These are phyloP conservation scores for Saccharomyces pastorianus DNA, from an alignment of 1,139 yeast species.

Conservation along the genomic window DNA sequence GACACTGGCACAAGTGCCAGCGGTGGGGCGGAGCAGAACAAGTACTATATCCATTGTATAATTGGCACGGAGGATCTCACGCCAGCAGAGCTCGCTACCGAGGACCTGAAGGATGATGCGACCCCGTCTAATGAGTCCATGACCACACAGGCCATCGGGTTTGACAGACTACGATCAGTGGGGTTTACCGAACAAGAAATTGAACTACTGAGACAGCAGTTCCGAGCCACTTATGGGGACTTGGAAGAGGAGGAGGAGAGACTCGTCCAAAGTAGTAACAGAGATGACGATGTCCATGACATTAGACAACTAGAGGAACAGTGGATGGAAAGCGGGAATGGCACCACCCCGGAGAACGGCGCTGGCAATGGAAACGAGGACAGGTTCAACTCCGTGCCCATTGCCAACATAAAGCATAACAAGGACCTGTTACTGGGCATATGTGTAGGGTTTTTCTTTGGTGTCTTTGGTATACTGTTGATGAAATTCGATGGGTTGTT, in stretches of 20 bases:
- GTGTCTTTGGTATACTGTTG: slow-evolving; percentile 52
- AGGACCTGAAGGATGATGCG: slow-evolving; percentile 49
- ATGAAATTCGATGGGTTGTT: slow-evolving; percentile 50
- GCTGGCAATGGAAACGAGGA: slow-evolving; percentile 20
- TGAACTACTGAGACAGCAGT: slow-evolving; percentile 62
- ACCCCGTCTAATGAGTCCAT: slow-evolving; percentile 30
- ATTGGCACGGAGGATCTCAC: slow-evolving; percentile 59
- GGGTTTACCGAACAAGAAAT: slow-evolving; percentile 79
- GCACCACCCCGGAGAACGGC: slow-evolving; percentile 29
- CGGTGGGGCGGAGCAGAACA: slow-evolving; percentile 8
- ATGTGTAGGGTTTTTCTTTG: slow-evolving; percentile 54
- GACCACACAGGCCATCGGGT: slow-evolving; percentile 74
- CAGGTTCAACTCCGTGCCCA: slow-evolving; percentile 26
- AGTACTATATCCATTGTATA: slow-evolving; percentile 67
- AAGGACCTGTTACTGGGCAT: slow-evolving; percentile 59
- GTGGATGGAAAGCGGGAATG: slow-evolving; percentile 81
- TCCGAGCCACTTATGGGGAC: slow-evolving; percentile 56
- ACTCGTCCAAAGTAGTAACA: slow-evolving; percentile 17
- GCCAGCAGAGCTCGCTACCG: slow-evolving; percentile 52
- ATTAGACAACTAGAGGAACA: slow-evolving; percentile 67
- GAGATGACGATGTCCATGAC: slow-evolving; percentile 10
- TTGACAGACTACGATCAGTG: slow-evolving; percentile 72
- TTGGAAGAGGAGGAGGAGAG: slow-evolving; percentile 31
- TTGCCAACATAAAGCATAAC: slow-evolving; percentile 37
- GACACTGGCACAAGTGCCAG: slow-evolving; percentile 11